phyloP scores from a whole-genome alignment of 2,329 filamentous ascomycete species.

The Phoma sp. region DNA sequence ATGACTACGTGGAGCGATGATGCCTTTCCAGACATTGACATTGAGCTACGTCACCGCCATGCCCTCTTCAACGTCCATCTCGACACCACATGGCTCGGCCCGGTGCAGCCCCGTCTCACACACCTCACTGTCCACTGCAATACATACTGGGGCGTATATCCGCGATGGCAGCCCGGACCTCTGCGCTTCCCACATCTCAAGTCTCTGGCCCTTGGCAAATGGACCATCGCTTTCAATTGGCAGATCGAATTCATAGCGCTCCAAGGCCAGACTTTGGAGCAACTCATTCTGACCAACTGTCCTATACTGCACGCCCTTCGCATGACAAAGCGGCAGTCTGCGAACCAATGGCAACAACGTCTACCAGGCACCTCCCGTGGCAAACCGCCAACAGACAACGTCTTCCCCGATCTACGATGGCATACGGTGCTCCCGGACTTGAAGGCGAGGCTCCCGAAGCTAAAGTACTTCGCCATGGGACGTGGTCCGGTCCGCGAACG shows the following conservation, averaged over 20 bases:
- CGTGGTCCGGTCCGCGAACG: neutral
- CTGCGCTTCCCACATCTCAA: constrained; percentile 50
- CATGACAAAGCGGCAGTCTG: constrained; percentile 5
- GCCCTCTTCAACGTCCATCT: constrained; percentile 28
- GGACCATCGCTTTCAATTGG: constrained; percentile 53
- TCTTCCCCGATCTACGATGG: constrained; percentile 6
- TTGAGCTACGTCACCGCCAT: constrained; percentile 16
- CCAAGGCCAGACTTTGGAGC: constrained; percentile 47
- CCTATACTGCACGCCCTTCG: constrained; percentile 36
- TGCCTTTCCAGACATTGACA: constrained; percentile 16
- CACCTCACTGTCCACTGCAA: constrained; percentile 51
- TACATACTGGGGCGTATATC: constrained; percentile 50
- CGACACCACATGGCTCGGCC: constrained; percentile 27
- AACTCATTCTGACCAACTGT: constrained; percentile 55
- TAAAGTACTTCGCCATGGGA: constrained; percentile 12
- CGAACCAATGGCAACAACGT: neutral
- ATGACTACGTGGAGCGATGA: constrained; percentile 12
- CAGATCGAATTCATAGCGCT: constrained; percentile 57
- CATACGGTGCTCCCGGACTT: constrained; percentile 1
- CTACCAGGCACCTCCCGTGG: neutral
- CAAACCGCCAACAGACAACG: neutral
- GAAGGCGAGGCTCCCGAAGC: neutral
- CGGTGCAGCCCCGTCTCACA: constrained; percentile 26
- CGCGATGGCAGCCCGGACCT: constrained; percentile 30
- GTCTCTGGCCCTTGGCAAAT: constrained; percentile 51